These are phyloP conservation scores for Lactarius akahatsu DNA, from an alignment of 768 basidiomycete genomes.

Conservation along the genomic window DNA sequence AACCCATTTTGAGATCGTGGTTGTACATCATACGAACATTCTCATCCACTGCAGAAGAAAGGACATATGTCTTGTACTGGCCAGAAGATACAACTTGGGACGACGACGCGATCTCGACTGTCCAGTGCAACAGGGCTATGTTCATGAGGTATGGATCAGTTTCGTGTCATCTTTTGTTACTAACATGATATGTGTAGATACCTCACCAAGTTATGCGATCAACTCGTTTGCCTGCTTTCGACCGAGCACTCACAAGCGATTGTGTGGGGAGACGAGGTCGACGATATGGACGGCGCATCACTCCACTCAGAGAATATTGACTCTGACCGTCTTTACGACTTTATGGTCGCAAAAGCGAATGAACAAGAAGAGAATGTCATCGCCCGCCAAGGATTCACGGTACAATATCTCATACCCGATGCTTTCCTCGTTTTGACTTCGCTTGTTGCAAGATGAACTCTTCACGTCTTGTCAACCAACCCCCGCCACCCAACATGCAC, in stretches of 20 bases:
- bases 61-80: slow-evolving; percentile 56
- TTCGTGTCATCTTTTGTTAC: no score
- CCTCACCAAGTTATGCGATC: slow-evolving; percentile 4
- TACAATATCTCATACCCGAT: neutral
- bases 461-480: neutral
- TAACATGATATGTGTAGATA: no score
- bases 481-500: neutral
- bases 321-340: neutral
- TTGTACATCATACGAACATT: slow-evolving; percentile 43
- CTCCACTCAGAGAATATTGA: neutral
- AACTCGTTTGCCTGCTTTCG: slow-evolving; percentile 7
- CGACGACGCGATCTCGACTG: slow-evolving; percentile 45
- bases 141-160: slow-evolving; percentile 52
- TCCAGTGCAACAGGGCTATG: slow-evolving; percentile 52
- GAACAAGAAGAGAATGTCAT: slow-evolving; percentile 2
- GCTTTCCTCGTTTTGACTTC: no score
- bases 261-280: neutral
- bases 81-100: slow-evolving; percentile 60
- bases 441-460: slow-evolving; percentile 3
- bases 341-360: neutral
- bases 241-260: neutral
- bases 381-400: slow-evolving; percentile 2
- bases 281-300: neutral
- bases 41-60: slow-evolving; percentile 27
- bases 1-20: slow-evolving; percentile 45